These are phyloP conservation scores for Butyriboletus loyo DNA, from an alignment of 768 basidiomycete genomes.

Conservation along the genomic window DNA sequence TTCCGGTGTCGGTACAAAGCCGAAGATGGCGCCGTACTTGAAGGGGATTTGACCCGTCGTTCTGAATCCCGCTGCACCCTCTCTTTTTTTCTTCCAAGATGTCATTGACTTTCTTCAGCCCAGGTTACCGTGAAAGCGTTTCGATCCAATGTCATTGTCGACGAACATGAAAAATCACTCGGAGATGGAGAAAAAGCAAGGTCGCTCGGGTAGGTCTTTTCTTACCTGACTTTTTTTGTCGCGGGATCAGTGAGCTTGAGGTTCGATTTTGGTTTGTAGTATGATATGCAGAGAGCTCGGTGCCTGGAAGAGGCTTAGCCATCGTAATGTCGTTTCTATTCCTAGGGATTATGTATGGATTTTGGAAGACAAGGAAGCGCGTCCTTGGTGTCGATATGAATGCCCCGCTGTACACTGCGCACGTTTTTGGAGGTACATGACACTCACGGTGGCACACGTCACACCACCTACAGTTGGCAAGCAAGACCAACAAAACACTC, in stretches of 20 bases:
- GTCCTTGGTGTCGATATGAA: slow-evolving; percentile 10
- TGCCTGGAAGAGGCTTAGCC: slow-evolving; percentile 3
- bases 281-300: slow-evolving; percentile 7
- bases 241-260: too few species aligned
- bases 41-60: not conserved
- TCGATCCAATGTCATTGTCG: slow-evolving; percentile 6
- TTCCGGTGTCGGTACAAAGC: not conserved
- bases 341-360: slow-evolving; percentile 3
- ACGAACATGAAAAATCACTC: not conserved
- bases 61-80: not conserved
- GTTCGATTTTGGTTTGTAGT: not conserved
- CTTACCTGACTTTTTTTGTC: too few species aligned
- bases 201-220: slow-evolving; percentile 1
- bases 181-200: not conserved
- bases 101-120: not conserved
- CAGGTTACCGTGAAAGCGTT: slow-evolving; percentile 10
- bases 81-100: not conserved
- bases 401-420: slow-evolving; percentile 5
- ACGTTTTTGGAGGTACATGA: not conserved
- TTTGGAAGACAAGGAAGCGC: slow-evolving; percentile 6
- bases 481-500: not conserved
- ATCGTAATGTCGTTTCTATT: slow-evolving; percentile 3
- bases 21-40: not conserved
- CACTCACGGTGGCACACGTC: not conserved
- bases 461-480: slow-evolving; percentile 5